phyloP scores from a whole-genome alignment of 306 rosid species.

The Cucumis sativus region DNA sequence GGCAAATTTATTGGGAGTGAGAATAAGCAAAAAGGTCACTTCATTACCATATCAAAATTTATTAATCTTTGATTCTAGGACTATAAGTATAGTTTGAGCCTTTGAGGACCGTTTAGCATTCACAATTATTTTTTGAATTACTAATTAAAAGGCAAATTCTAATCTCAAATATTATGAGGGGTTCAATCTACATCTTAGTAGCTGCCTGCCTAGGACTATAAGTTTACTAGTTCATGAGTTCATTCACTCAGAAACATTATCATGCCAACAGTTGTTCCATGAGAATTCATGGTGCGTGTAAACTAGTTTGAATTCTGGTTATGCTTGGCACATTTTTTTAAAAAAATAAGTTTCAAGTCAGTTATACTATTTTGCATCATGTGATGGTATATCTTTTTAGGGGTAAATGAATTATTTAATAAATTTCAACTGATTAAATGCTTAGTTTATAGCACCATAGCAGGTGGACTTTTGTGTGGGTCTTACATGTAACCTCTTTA shows the following conservation, averaged over 20 bases:
- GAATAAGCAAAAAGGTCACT: conserved; percentile 84
- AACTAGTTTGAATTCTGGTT: background rate
- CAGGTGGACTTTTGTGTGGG: background rate
- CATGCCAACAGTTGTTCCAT: background rate
- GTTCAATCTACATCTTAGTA: background rate
- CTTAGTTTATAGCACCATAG: background rate
- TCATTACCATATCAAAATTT: background rate
- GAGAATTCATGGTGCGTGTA: background rate
- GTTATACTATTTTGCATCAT: background rate
- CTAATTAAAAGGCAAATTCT: background rate
- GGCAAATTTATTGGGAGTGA: conserved; percentile 62
- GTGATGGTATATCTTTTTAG: background rate
- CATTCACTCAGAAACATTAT: background rate
- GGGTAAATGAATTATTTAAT: background rate
- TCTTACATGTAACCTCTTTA: background rate
- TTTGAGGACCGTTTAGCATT: background rate
- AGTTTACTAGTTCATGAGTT: background rate
- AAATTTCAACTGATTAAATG: background rate
- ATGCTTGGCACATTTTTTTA: background rate
- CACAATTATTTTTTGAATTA: background rate
- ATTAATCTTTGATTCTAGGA: conserved; percentile 3
- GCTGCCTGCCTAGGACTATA: background rate
- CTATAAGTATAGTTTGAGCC: background rate
- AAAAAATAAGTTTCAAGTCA: background rate
- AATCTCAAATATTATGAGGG: background rate